Conservation (phyloP, 768 basidiomycete species). For the Phylloporus sp. region DNA sequence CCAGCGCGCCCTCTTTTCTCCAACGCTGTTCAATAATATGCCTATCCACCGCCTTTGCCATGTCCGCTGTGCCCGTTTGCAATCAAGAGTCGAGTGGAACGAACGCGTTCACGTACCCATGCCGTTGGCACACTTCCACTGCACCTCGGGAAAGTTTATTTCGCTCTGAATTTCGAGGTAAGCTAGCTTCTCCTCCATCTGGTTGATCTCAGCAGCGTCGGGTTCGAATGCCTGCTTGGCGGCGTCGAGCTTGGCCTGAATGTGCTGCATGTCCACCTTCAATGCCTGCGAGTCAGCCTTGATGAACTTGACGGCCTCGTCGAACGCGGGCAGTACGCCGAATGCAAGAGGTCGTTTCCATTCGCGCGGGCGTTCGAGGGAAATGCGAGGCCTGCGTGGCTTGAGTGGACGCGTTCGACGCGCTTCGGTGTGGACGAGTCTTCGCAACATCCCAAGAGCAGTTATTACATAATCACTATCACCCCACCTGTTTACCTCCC, state of each 20-base stretch:
- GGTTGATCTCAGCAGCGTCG: constrained; percentile 37
- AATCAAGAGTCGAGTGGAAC: background rate
- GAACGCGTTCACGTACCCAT: constrained; percentile 50
- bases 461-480: too few relatives aligned
- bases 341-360: constrained; percentile 61
- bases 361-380: constrained; percentile 45
- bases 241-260: constrained; percentile 16
- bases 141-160: constrained; percentile 75
- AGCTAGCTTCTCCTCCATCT: constrained; percentile 44
- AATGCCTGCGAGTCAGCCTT: constrained; percentile 52
- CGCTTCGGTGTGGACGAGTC: too few relatives aligned
- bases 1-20: constrained; percentile 79
- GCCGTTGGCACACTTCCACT: constrained; percentile 77
- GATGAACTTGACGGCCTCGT: constrained; percentile 75
- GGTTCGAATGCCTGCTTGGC: constrained; percentile 23
- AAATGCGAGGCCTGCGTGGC: constrained; percentile 48
- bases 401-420: constrained; percentile 18
- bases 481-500: too few relatives aligned
- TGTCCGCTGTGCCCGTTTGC: constrained; percentile 44
- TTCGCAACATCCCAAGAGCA: too few relatives aligned
- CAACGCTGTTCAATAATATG: constrained; percentile 79
- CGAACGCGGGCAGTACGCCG: constrained; percentile 74
- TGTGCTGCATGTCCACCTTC: constrained; percentile 27
- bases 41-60: constrained; percentile 67
- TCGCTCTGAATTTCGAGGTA: constrained; percentile 76